Evolutionary conservation across 2,329 filamentous ascomycete species (phyloP).

Genomic region (Calonectria naviculata): DNA sequence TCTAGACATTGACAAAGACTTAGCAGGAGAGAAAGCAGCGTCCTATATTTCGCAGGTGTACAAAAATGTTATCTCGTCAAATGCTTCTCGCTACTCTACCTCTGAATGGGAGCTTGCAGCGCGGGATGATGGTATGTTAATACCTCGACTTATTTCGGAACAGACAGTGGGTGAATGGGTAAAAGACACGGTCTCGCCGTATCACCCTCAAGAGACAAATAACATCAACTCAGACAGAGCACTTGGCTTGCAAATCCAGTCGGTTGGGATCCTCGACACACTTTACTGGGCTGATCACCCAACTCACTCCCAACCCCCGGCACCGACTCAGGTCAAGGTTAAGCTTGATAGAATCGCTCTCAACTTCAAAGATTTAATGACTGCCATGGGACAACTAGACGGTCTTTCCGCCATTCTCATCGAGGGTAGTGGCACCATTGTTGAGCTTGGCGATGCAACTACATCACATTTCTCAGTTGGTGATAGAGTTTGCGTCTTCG

Average conservation of each 20-base stretch:
- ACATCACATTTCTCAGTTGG: neutral
- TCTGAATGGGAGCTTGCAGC: neutral
- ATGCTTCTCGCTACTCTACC: neutral
- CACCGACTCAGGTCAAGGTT: neutral
- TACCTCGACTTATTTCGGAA: neutral
- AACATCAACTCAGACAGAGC: neutral
- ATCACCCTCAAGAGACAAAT: neutral
- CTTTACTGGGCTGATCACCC: neutral
- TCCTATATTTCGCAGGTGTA: neutral
- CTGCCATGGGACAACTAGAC: neutral
- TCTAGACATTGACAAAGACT: neutral
- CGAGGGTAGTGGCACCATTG: neutral
- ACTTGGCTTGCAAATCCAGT: neutral
- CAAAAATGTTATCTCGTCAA: neutral
- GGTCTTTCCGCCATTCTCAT: neutral
- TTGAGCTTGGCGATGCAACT: neutral
- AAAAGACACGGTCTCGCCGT: neutral
- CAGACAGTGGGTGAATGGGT: neutral
- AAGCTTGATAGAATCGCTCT: neutral
- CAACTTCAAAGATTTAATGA: neutral
- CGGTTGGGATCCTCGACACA: neutral
- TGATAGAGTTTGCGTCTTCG: neutral
- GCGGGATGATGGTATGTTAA: neutral
- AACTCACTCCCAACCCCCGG: neutral
- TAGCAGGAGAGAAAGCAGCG: neutral